Conservation (phyloP, 163 green algal genomes). For the Chlorella variabilis region DNA sequence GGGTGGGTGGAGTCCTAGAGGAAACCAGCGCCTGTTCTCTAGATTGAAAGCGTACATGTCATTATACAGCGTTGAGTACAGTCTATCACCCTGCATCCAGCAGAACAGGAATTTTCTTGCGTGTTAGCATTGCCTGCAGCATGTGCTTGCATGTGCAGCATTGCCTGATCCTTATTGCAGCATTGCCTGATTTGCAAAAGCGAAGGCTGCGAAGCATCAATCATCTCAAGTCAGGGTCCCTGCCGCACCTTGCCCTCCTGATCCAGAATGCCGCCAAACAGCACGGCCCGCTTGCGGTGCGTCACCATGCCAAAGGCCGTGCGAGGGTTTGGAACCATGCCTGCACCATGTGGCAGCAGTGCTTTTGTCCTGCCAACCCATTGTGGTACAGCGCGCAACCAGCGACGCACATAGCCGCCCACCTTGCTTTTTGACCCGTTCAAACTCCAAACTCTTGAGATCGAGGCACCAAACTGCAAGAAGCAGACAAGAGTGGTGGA, state of each 20-base stretch:
- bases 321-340: constrained; percentile 82
- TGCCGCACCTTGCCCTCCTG: constrained; percentile 65
- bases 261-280: constrained; percentile 96
- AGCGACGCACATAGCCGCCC: neutral
- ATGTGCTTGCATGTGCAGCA: no score
- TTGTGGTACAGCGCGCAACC: no score
- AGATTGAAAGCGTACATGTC: constrained; percentile 92
- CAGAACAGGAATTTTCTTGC: no score
- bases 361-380: neutral
- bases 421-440: constrained; percentile 87
- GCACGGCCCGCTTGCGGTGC: constrained; percentile 81
- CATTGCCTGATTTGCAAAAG: no score
- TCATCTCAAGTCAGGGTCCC: no score
- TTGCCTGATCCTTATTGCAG: no score
- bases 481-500: no score
- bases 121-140: no score
- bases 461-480: constrained; percentile 84
- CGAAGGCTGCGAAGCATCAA: no score
- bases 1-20: constrained; percentile 56
- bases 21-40: constrained; percentile 82
- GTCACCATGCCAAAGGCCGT: constrained; percentile 83
- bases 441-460: constrained; percentile 72
- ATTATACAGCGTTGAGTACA: constrained; percentile 93
- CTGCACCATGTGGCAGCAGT: no score
- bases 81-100: constrained; percentile 48